Base-by-base conservation (phyloP, 2,329 filamentous ascomycete genomes). In the Dichotomopilus funicola region DNA sequence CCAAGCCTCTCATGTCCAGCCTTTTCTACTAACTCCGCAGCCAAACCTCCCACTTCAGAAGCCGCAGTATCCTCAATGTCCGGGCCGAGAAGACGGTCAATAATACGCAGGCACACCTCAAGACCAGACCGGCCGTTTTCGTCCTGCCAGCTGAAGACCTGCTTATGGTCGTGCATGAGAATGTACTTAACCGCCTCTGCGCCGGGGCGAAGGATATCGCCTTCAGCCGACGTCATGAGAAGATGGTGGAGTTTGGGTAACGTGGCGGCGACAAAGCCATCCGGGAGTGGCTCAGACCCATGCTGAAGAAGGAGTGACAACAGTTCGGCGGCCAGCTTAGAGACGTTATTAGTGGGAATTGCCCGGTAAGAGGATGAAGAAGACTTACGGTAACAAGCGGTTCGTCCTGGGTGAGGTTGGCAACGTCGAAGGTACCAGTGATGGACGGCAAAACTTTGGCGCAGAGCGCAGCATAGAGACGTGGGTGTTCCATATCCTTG, bases 21-120 rank as follows among this genome's bases (percentile, higher is more conserved):
- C 72, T 94, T 96, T 72, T 97, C 92, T 0, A 99, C 94, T 34
- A 99, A 78, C 71, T 96, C 91, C 1, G 92, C 92, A 4, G 94
- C 94, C 61, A 99, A 81, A 12, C 91, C 90, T 63, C 94, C 94
- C 44, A 99, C 91, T 73, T 99, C 92, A n/a, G 91, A 89, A 5
- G 92, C 94, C 13, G 91, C 89, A 65, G 92, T 90, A 66, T 99
- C 94, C 65, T 95, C 88, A n/a, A 97, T 86, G 1, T 80, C 73
- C 1, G 89, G 87, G 3, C 88, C 86, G 35, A 99, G 80, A 4
- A 99, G 80, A 48, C 92, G 88, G 69, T 96, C 94, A 60, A 99
- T 90, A 63, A 99, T 94, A 61, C 90, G 83, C 48, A 99, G 80
- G 56, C 90, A 89, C 35, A 95, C 86, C 70, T 97, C 91, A 9